A percentile compares a stretch with the other conserved stretches of the same genome.
phyloP scores from a whole-genome alignment of 495 filamentous ascomycete species.

The Trichoderma orchidacearum region DNA sequence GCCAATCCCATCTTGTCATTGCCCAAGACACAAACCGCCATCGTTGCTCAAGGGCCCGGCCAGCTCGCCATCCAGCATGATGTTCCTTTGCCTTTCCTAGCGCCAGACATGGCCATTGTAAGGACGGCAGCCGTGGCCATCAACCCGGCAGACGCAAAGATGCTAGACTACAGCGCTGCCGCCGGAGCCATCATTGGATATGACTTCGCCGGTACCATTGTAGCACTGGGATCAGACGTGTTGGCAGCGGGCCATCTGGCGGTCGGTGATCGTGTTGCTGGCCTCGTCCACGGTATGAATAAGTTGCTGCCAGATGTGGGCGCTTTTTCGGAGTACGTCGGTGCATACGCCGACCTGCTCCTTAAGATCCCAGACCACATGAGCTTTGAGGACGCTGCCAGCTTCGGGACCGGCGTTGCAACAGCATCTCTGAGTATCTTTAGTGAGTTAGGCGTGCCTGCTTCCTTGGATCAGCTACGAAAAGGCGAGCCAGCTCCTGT shows the following conservation, averaged over 20 bases:
- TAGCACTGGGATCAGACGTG: slow-evolving; percentile 13
- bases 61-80: neutral
- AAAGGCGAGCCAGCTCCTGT: slow-evolving; percentile 3
- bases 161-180: slow-evolving; percentile 16
- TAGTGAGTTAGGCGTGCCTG: slow-evolving; percentile 11
- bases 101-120: slow-evolving; percentile 16
- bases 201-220: slow-evolving; percentile 20
- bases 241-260: slow-evolving; percentile 11
- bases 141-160: slow-evolving; percentile 47
- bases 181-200: slow-evolving; percentile 12
- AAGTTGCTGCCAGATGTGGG: slow-evolving; percentile 12
- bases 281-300: slow-evolving; percentile 12
- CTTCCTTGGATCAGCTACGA: slow-evolving; percentile 4
- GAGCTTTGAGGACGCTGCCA: slow-evolving; percentile 14
- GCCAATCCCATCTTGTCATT: too few species aligned
- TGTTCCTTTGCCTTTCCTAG: neutral
- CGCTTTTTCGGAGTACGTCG: slow-evolving; percentile 21
- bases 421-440: slow-evolving; percentile 20
- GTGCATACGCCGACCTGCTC: slow-evolving; percentile 4
- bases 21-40: neutral
- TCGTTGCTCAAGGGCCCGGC: neutral
- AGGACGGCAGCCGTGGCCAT: slow-evolving; percentile 12
- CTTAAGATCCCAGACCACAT: slow-evolving; percentile 12
- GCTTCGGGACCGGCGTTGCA: slow-evolving; percentile 20
- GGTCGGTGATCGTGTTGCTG: slow-evolving; percentile 19